Evolutionary conservation across 257 asterid species (phyloP).

Genomic region (Agastache rugosa): DNA sequence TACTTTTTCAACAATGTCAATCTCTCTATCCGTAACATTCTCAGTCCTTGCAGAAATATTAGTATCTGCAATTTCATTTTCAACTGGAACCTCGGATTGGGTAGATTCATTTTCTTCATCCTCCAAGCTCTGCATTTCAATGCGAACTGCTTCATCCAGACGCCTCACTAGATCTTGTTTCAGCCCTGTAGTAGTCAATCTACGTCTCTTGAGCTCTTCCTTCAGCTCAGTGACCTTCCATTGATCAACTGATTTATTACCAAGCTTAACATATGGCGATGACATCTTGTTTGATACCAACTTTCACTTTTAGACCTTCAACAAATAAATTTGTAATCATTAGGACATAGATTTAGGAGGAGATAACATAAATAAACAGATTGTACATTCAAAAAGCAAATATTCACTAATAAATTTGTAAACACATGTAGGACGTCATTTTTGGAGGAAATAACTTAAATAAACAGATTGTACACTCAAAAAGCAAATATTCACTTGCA

Average conservation of each 20-base stretch:
- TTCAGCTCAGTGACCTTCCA: constrained; percentile 93
- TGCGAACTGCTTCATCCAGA: constrained; percentile 73
- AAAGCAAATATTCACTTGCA: background rate
- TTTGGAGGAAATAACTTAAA: constrained; percentile 5
- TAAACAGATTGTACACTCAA: background rate
- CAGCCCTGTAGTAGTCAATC: constrained; percentile 71
- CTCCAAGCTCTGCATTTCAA: constrained; percentile 48
- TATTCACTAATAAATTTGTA: constrained; percentile 12
- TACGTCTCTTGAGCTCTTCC: constrained; percentile 90
- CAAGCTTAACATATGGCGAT: constrained; percentile 70
- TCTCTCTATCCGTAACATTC: constrained; percentile 37
- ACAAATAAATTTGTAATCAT: constrained; percentile 36
- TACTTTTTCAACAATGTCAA: constrained; percentile 35
- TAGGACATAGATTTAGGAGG: background rate
- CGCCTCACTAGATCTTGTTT: constrained; percentile 83
- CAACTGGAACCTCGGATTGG: constrained; percentile 42
- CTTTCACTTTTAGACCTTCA: constrained; percentile 34
- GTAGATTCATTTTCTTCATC: constrained; percentile 36
- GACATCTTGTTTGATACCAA: constrained; percentile 60
- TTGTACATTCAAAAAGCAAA: background rate
- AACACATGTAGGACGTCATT: constrained; percentile 11
- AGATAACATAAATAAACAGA: constrained; percentile 4
- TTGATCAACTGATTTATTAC: constrained; percentile 74
- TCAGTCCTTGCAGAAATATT: constrained; percentile 37
- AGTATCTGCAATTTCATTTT: constrained; percentile 37